A percentile compares a stretch with the other conserved stretches of the same genome.
These are phyloP conservation scores for Fusarium buxicola DNA, from an alignment of 2,329 filamentous ascomycete species.

Conservation along the genomic window DNA sequence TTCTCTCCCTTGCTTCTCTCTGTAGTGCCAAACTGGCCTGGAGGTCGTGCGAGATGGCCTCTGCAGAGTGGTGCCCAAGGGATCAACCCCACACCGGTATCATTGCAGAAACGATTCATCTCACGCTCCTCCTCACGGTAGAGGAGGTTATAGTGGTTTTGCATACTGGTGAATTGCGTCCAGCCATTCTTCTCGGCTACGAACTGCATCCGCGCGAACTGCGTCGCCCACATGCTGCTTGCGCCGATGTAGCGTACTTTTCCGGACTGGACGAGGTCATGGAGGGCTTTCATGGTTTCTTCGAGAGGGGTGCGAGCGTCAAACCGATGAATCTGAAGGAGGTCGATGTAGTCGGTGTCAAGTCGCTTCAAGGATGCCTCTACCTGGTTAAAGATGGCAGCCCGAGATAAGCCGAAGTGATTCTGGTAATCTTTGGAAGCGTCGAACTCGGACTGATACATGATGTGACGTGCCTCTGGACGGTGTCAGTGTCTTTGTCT, in stretches of 20 bases:
- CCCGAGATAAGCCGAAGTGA: constrained; percentile 34
- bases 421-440: constrained; percentile 39
- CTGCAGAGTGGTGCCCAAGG: constrained; percentile 38
- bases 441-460: constrained; percentile 19
- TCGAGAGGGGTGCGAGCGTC: constrained; percentile 58
- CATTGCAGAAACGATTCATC: constrained; percentile 57
- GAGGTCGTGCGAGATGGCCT: constrained; percentile 27
- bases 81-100: constrained; percentile 42
- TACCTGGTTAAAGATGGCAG: constrained; percentile 37
- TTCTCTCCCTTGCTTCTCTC: constrained; percentile 33
- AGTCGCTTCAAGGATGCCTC: constrained; percentile 37
- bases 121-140: constrained; percentile 69
- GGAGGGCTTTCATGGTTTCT: constrained; percentile 68
- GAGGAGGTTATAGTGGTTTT: constrained; percentile 65
- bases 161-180: constrained; percentile 69
- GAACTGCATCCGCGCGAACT: constrained; percentile 63
- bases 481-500: not conserved
- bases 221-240: constrained; percentile 58
- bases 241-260: constrained; percentile 68
- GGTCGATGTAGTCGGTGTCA: constrained; percentile 60
- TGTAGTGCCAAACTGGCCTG: constrained; percentile 17
- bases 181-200: constrained; percentile 65
- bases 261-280: constrained; percentile 66
- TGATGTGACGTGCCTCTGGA: constrained; percentile 19
- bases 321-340: constrained; percentile 65